phyloP scores from a whole-genome alignment of 306 rosid species.

The Rosa persica region DNA sequence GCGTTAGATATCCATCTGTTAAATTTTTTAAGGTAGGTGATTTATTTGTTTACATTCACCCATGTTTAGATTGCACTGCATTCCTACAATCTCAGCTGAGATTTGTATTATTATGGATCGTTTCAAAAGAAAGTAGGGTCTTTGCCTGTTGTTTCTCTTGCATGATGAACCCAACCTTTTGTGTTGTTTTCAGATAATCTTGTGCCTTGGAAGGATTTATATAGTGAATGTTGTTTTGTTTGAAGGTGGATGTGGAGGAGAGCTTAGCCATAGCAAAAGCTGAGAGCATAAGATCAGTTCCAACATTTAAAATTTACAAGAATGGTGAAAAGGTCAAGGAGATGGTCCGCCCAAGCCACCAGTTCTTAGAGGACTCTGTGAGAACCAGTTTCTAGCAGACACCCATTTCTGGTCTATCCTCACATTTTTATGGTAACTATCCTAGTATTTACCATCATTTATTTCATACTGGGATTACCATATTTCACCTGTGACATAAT shows the following conservation, averaged over 20 bases:
- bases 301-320: slow-evolving; percentile 80
- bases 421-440: slow-evolving; percentile 42
- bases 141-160: background rate
- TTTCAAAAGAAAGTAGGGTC: background rate
- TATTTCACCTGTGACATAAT: slow-evolving; percentile 53
- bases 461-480: slow-evolving; percentile 44
- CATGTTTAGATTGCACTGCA: background rate
- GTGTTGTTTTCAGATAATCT: background rate
- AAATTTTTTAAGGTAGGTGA: slow-evolving; percentile 66
- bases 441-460: slow-evolving; percentile 12
- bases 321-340: slow-evolving; percentile 79
- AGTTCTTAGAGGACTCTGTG: slow-evolving; percentile 69
- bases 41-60: background rate
- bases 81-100: background rate
- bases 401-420: slow-evolving; percentile 29
- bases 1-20: slow-evolving; percentile 74
- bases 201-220: background rate
- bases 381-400: slow-evolving; percentile 47
- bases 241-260: slow-evolving; percentile 83
- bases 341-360: slow-evolving; percentile 70
- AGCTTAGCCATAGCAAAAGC: slow-evolving; percentile 58
- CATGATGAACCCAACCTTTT: background rate
- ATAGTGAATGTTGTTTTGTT: background rate
- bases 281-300: slow-evolving; percentile 62
- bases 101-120: background rate